These are phyloP conservation scores for Globisporangium irregulare DNA, from an alignment of 352 stramenopile genomes.

Conservation along the genomic window DNA sequence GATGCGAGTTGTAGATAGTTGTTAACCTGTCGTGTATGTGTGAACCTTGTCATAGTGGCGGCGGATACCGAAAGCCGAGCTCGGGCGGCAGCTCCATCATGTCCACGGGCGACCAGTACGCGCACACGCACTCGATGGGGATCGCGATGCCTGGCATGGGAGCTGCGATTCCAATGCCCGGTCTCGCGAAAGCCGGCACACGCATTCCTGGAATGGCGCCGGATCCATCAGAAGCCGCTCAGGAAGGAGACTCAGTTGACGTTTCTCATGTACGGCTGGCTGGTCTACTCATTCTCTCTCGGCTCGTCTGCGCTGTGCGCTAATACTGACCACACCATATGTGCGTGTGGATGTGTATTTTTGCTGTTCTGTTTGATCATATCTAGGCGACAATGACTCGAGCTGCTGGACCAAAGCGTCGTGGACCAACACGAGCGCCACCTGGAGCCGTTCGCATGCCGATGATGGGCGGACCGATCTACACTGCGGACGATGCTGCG, in stretches of 20 bases:
- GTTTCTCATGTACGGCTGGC: conserved; percentile 56
- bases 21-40: not conserved
- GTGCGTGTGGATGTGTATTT: conserved; percentile 5
- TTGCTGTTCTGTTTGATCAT: not conserved
- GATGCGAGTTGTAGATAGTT: not conserved
- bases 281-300: not conserved
- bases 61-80: conserved; percentile 41
- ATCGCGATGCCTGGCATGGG: conserved; percentile 82
- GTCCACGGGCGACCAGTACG: conserved; percentile 82
- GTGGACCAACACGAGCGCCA: conserved; percentile 57
- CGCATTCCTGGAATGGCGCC: conserved; percentile 63
- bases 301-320: not conserved
- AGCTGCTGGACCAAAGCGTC: conserved; percentile 71
- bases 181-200: conserved; percentile 63
- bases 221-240: conserved; percentile 19
- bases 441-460: conserved; percentile 64
- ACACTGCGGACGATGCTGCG: not conserved
- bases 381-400: conserved; percentile 70
- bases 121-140: conserved; percentile 59
- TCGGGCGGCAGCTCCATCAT: conserved; percentile 61
- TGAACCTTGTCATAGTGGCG: conserved; percentile 20
- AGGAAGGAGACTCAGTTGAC: conserved; percentile 30
- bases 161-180: conserved; percentile 79
- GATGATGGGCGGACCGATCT: conserved; percentile 31
- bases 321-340: not conserved